Percentiles rank a stretch among this genome's conserved stretches.
Conservation (phyloP, 345 rosid species). For the Rhodamnia argentea region DNA sequence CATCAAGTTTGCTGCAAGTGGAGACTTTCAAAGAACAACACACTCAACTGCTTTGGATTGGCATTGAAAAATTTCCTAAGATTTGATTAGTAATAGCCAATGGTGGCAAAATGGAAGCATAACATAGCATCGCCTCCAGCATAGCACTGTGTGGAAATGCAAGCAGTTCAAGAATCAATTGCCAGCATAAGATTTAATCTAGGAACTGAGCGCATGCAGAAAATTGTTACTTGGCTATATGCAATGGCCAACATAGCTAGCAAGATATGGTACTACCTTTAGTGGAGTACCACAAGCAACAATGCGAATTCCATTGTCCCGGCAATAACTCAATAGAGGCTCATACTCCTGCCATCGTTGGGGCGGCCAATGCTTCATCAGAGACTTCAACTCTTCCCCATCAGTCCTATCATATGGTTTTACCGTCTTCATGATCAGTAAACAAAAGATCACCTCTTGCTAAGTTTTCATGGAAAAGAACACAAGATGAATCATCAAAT, state of each 20-base stretch:
- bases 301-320: conserved; percentile 51
- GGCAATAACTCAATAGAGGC: conserved; percentile 74
- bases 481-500: background rate
- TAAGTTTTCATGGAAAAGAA: background rate
- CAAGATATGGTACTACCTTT: conserved; percentile 29
- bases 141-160: background rate
- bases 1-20: background rate
- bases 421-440: background rate
- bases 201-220: background rate
- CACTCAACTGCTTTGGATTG: background rate
- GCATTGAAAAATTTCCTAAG: background rate
- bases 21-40: background rate
- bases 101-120: background rate
- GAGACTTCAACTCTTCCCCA: conserved; percentile 55
- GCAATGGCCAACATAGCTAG: background rate
- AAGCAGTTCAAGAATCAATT: background rate
- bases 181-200: background rate
- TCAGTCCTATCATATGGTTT: conserved; percentile 50
- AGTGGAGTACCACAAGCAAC: conserved; percentile 91
- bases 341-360: conserved; percentile 81
- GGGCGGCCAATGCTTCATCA: conserved; percentile 54
- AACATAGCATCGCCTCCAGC: background rate
- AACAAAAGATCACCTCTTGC: background rate
- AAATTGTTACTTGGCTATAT: background rate
- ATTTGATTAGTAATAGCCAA: background rate